Evolutionary conservation across 345 rosid species (phyloP).

Genomic region (Excoecaria cochinchinensis): DNA sequence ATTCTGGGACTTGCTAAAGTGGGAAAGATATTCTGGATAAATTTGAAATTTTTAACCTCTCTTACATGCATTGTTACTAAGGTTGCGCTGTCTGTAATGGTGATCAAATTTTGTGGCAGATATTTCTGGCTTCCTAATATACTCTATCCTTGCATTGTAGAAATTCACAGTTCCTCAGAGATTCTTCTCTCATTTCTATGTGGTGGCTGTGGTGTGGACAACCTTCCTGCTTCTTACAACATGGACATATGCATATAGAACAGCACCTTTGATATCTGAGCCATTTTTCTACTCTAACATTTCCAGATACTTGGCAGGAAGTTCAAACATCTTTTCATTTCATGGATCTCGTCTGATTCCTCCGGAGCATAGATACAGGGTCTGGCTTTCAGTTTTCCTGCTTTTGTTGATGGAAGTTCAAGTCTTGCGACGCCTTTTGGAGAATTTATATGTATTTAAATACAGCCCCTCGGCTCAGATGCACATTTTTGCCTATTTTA

Average conservation of each 20-base stretch:
- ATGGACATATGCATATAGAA: slow-evolving; percentile 54
- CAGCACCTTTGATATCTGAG: slow-evolving; percentile 40
- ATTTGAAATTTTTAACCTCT: no score
- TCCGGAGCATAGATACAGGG: slow-evolving; percentile 33
- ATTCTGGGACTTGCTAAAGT: no score
- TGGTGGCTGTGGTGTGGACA: slow-evolving; percentile 64
- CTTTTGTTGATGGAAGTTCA: slow-evolving; percentile 70
- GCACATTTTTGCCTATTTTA: slow-evolving; percentile 60
- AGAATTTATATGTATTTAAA: slow-evolving; percentile 52
- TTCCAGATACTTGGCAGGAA: slow-evolving; percentile 49
- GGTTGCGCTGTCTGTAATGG: not conserved
- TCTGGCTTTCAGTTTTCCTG: slow-evolving; percentile 61
- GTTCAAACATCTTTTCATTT: slow-evolving; percentile 45
- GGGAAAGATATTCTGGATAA: no score
- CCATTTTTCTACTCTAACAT: slow-evolving; percentile 40
- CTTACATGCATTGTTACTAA: not conserved
- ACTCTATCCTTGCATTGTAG: slow-evolving; percentile 38
- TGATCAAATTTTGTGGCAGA: slow-evolving; percentile 3
- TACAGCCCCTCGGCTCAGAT: slow-evolving; percentile 66
- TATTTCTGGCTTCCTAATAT: not conserved
- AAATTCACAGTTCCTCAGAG: slow-evolving; percentile 67
- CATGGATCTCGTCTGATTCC: slow-evolving; percentile 40
- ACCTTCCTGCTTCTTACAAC: slow-evolving; percentile 51
- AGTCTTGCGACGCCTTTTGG: slow-evolving; percentile 62
- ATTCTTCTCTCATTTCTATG: slow-evolving; percentile 65